Base-by-base conservation (phyloP, 1,139 yeast species). In the Sugiyamaella xylanicola region DNA sequence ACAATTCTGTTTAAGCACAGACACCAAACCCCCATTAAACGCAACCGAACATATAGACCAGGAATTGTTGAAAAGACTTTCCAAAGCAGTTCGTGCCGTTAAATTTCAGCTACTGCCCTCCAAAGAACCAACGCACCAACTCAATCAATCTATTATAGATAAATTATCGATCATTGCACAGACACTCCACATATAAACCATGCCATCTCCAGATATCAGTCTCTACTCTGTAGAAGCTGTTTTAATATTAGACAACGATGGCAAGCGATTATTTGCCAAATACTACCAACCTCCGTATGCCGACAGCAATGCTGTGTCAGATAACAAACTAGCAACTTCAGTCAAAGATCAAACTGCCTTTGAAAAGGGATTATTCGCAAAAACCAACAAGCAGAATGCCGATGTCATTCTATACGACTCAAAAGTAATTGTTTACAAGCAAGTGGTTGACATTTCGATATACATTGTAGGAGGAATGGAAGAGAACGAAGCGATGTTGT, bases 401-500 rank as follows among this genome's bases (percentile, higher is more conserved):
- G 98, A 92, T 67, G 84, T 93, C 56, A 74, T 90, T 63, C 77
- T 93, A 51, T 87, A 83, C 68, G 96, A 90, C 66, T 83, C 84
- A 67, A 87, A 85, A 63, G 78, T 90, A 61, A 69, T 72, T 32
- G 85, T 89, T 17, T 93, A 91, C 74, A 92, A 89, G 72, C 96
- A 91, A 71, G 73, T 78, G 55, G 79, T 86, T 46, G 97, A 93
- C 70, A 84, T 87, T 58, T 75, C 86, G 49, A 72, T 92, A 48
- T 83, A 87, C 66, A 73, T 91, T 36, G 76, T 90, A 59, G 95
- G 93, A 39, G 79, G 81, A n/a, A 72, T 87, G 57, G 85, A 85
- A 59, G 99, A 92, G 72, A 95, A 91, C 70, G 99, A 93, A 73
- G 77, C 87, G 44, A 78, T 92, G 75, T 75, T 93, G 50, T 91